These are phyloP conservation scores for Gonium pectorale DNA, from an alignment of 139 green algal species.

Conservation along the genomic window DNA sequence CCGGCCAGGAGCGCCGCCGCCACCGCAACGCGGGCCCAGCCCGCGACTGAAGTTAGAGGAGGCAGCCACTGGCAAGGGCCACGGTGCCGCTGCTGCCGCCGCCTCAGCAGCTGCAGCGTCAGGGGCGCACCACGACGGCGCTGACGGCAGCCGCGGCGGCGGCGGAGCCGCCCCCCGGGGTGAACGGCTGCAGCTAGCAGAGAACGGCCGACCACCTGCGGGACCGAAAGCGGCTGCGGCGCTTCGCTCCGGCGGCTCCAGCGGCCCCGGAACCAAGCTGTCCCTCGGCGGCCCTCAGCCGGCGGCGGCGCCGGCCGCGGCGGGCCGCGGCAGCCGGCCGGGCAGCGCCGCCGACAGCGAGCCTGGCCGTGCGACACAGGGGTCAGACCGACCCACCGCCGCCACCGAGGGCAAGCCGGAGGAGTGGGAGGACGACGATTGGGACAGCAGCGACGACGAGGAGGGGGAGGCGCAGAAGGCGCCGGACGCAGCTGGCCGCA, in stretches of 20 bases:
- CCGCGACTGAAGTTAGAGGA: too few species aligned
- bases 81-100: not conserved
- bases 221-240: not conserved
- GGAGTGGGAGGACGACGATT: constrained; percentile 42
- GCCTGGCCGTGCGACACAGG: too few species aligned
- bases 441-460: constrained; percentile 44
- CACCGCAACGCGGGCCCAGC: too few species aligned
- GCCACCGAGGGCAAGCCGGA: not conserved
- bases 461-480: not conserved
- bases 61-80: too few species aligned
- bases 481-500: not conserved
- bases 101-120: not conserved
- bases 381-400: too few species aligned
- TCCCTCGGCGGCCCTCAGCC: not conserved
- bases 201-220: not conserved
- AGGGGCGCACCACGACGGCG: not conserved
- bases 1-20: too few species aligned
- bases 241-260: not conserved
- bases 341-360: not conserved
- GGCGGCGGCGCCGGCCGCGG: not conserved
- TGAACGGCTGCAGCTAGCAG: constrained; percentile 19
- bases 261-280: constrained; percentile 2
- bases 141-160: not conserved
- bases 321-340: not conserved
- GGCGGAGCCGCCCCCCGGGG: not conserved